phyloP scores from a whole-genome alignment of 2,329 filamentous ascomycete genomes.

The Anthostomella pinea region DNA sequence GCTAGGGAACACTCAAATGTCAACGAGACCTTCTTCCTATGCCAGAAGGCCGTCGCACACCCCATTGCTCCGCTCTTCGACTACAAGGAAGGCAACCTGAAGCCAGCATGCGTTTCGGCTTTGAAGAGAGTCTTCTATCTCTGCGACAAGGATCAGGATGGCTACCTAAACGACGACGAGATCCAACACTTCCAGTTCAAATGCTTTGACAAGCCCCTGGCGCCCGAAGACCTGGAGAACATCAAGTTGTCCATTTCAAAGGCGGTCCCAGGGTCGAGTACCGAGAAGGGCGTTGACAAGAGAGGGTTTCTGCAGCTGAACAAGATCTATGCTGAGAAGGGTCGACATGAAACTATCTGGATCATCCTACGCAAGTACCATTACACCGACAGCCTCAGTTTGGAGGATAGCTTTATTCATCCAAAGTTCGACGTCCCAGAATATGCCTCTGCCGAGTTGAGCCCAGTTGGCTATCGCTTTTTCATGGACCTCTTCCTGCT shows the following conservation, averaged over 20 bases:
- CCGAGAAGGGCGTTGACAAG: slow-evolving; percentile 72
- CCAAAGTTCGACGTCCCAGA: slow-evolving; percentile 94
- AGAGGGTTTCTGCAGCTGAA: slow-evolving; percentile 86
- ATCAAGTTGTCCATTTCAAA: slow-evolving; percentile 87
- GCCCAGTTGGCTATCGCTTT: slow-evolving; percentile 91
- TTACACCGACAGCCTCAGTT: slow-evolving; percentile 90
- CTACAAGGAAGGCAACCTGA: slow-evolving; percentile 85
- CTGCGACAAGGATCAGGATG: slow-evolving; percentile 94
- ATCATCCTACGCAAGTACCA: slow-evolving; percentile 92
- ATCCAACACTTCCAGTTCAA: slow-evolving; percentile 87
- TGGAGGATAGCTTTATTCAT: slow-evolving; percentile 87
- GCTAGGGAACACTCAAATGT: slow-evolving; percentile 90
- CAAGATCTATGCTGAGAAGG: slow-evolving; percentile 95
- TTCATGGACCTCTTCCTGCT: slow-evolving; percentile 95
- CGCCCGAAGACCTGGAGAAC: slow-evolving; percentile 77
- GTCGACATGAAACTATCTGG: slow-evolving; percentile 97
- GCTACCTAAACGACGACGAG: slow-evolving; percentile 84
- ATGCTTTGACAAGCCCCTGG: slow-evolving; percentile 86
- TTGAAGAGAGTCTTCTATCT: slow-evolving; percentile 91
- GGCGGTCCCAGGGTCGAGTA: slow-evolving; percentile 58
- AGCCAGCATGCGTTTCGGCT: slow-evolving; percentile 84
- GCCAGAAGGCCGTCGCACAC: slow-evolving; percentile 96
- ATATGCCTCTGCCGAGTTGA: slow-evolving; percentile 88
- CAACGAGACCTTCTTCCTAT: slow-evolving; percentile 95
- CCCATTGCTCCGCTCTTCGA: slow-evolving; percentile 96